phyloP scores from a whole-genome alignment of 306 rosid species.

The Argentina anserina region DNA sequence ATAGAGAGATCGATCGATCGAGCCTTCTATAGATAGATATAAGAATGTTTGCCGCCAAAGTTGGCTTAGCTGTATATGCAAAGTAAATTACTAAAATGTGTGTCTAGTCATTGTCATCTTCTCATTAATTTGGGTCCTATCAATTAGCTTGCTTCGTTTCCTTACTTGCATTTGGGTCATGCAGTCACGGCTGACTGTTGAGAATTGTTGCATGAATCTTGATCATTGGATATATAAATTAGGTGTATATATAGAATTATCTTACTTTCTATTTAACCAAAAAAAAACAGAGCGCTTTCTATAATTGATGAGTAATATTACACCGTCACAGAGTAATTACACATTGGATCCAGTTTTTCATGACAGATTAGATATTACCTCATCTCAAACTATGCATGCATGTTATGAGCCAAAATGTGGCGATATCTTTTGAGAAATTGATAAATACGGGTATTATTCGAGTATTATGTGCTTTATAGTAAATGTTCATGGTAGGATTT shows the following conservation, averaged over 20 bases:
- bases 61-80: neutral
- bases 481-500: neutral
- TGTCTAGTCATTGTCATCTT: neutral
- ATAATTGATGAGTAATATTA: neutral
- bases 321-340: too few species aligned
- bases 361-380: neutral
- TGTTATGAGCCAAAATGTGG: neutral
- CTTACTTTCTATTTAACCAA: too few species aligned
- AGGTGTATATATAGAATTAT: neutral
- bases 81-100: neutral
- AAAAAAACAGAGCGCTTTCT: neutral
- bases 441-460: neutral
- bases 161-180: neutral
- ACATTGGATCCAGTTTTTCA: neutral
- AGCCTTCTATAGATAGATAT: neutral
- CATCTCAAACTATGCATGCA: neutral
- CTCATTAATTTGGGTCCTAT: conserved; percentile 2
- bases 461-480: neutral
- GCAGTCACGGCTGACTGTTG: neutral
- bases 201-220: neutral
- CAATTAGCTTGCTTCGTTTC: neutral
- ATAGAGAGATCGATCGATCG: too few species aligned
- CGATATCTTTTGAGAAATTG: neutral
- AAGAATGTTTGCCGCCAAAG: neutral
- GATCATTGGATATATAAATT: neutral